Evolutionary conservation across 805 yeast species (phyloP), one percentile per base, ranked within the genome.

Genomic region (Hanseniaspora vineae): DNA sequence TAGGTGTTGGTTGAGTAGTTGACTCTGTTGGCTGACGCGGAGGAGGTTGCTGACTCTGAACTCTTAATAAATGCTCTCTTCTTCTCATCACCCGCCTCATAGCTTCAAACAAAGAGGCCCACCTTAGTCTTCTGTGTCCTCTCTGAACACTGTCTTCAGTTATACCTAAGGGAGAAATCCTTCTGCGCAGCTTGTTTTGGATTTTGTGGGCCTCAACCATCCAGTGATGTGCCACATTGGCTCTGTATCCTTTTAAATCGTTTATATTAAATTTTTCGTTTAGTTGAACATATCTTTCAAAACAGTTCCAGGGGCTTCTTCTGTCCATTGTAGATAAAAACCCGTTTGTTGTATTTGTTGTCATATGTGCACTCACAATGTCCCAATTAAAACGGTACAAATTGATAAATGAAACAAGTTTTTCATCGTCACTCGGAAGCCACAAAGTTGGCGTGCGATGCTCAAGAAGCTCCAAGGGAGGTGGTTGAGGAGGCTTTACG

Each of bases 261-360:
- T 78, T 70, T 51, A 86, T 77, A 53, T 86, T 94, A 57, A 88
- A 90, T 50, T 81, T 80, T 50, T 90, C 96, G 56, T 85, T 87
- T 54, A 92, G 71, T 66, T 90, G 97, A 51, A 89, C 81, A 70
- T 90, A 92, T 54, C 98, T 71, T 64, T 92, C 98, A 67, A 92
- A 92, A 62, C 97, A 90, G 62, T 90, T 97, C 98, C 98, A 92
- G 0, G 98, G 95, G 0, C 97, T 92, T 58, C 98, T 75, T 58
- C 97, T 76, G 63, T 92, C 97, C 49, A 88, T 86, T 58, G 86
- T 88, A 0, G 97, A 84, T 37, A 80, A 76, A 61, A 86, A 88
- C 13, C 81, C 76, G 53, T 78, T 72, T 0, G 86, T 76, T 2
- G 87, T 76, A 45, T 74, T 70, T 2, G 81, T 73, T 42, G 83